Base-by-base conservation (phyloP, 2,329 filamentous ascomycete genomes). In the Bertia moriformis region DNA sequence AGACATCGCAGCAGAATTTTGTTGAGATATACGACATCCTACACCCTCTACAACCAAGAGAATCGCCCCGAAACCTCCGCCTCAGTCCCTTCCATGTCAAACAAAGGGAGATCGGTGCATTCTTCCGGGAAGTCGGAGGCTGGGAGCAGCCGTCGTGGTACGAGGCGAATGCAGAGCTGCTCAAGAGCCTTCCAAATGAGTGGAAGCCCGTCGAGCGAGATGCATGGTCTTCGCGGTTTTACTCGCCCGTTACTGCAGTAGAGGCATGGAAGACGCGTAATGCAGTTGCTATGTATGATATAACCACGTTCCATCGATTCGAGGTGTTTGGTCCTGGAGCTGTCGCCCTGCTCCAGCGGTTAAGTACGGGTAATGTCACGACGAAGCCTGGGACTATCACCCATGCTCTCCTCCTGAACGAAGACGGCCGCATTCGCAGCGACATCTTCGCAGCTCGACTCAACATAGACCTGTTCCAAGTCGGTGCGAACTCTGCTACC, bases 131-230 rank as follows among this genome's bases (percentile, higher is more conserved):
- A 44, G 56, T 59, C 2, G 67, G 67, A 13, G 72, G 67, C 0
- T 79, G 74, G 74, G 74, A 79, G 47, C 66, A 73, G 0, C 74
- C 74, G 2, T 67, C 71, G 41, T 78, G 73, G 73, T 79, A 69
- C 38, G 67, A 74, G 43, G 56, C 63, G 0, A 79, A 79, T 45
- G 60, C 60, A 13, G 50, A 59, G 3, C 57, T 78, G 2, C 48
- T 78, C 2, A 54, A 61, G 4, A 54, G 62, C 0, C 50, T 78
- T 3, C 73, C 75, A 0, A 47, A 58, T 0, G 57, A 63, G 32
- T 78, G 73, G 73, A 58, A 57, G 42, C 69, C 73, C 0, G 57
- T 65, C 1, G 63, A 67, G 27, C 64, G 73, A 10, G 74, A 79
- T 48, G 52, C 63, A 0, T 79, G 74, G 74, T 72, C 74, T 1